A percentile compares a stretch with the other conserved stretches of the same genome.
phyloP scores from a whole-genome alignment of 2,329 filamentous ascomycete genomes.

The Rhinocladiella mackenziei region DNA sequence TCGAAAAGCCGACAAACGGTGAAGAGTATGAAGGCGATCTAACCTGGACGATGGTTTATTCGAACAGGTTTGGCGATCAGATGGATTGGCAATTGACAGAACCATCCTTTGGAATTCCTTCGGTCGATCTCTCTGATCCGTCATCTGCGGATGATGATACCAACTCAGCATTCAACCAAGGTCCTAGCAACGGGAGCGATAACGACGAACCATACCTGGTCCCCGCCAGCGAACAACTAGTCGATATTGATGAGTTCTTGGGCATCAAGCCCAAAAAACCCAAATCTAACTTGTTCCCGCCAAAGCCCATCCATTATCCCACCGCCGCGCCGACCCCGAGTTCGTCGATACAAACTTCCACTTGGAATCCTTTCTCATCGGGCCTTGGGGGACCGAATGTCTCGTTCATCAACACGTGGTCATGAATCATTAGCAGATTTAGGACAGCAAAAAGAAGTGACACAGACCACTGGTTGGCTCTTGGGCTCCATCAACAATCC shows the following conservation, averaged over 20 bases:
- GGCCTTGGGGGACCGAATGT: too few relatives aligned
- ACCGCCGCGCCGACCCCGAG: background rate
- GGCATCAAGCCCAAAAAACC: too few relatives aligned
- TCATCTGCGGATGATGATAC: slow-evolving; percentile 3
- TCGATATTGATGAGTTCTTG: too few relatives aligned
- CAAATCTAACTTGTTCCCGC: too few relatives aligned
- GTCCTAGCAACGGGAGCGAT: background rate
- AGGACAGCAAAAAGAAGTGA: too few relatives aligned
- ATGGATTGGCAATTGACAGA: slow-evolving; percentile 18
- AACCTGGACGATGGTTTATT: slow-evolving; percentile 27
- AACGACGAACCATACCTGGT: background rate
- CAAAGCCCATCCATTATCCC: too few relatives aligned
- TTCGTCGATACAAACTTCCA: background rate
- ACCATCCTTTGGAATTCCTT: slow-evolving; percentile 19
- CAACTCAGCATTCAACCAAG: background rate
- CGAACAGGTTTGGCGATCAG: slow-evolving; percentile 4
- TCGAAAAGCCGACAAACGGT: slow-evolving; percentile 17
- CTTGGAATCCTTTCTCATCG: background rate
- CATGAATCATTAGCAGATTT: too few relatives aligned
- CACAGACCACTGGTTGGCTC: too few relatives aligned
- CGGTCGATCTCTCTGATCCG: slow-evolving; percentile 5
- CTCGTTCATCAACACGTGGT: too few relatives aligned
- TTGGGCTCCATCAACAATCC: too few relatives aligned
- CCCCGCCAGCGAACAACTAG: too few relatives aligned
- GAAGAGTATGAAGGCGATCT: slow-evolving; percentile 24